A percentile compares a stretch with the other conserved stretches of the same genome.
Evolutionary conservation across 2,329 filamentous ascomycete genomes (phyloP).

Genomic region (Endocalyx cinctus): DNA sequence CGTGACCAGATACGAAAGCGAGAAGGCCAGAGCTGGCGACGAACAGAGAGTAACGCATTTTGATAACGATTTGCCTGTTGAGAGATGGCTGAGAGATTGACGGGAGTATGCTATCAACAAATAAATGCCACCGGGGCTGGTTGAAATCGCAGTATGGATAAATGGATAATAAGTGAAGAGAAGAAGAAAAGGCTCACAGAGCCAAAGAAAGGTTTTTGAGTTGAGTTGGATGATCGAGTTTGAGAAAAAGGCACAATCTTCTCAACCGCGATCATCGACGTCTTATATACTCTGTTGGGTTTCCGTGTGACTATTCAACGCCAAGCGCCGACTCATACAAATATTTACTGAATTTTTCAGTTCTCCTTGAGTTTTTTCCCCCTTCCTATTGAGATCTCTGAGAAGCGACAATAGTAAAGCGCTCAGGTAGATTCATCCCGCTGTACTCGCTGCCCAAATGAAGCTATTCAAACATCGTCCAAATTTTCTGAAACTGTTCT

Average conservation of each 20-base stretch:
- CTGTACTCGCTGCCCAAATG: no score
- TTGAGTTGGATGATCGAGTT: no score
- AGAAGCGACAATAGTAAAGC: no score
- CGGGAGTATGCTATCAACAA: conserved; percentile 1
- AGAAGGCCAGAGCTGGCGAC: conserved; percentile 21
- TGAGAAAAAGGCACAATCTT: conserved; percentile 7
- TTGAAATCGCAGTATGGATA: conserved; percentile 9
- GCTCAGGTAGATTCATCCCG: no score
- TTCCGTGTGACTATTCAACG: no score
- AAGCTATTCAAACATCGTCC: conserved; percentile 8
- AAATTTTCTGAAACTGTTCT: conserved; percentile 15
- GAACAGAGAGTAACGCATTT: conserved; percentile 25
- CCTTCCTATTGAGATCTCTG: no score
- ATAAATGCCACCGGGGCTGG: conserved; percentile 25
- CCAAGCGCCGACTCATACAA: no score
- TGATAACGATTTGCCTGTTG: conserved; percentile 9
- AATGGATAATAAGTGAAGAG: conserved; percentile 6
- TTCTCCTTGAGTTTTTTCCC: no score
- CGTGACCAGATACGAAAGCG: conserved; percentile 22
- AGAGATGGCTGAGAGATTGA: conserved; percentile 1
- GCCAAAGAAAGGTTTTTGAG: no score
- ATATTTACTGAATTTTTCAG: no score
- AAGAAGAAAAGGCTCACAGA: conserved; percentile 6
- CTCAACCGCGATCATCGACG: no score
- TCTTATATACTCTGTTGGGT: no score